Evolutionary conservation across 345 rosid genomes (phyloP).

Genomic region (Turritis glabra): DNA sequence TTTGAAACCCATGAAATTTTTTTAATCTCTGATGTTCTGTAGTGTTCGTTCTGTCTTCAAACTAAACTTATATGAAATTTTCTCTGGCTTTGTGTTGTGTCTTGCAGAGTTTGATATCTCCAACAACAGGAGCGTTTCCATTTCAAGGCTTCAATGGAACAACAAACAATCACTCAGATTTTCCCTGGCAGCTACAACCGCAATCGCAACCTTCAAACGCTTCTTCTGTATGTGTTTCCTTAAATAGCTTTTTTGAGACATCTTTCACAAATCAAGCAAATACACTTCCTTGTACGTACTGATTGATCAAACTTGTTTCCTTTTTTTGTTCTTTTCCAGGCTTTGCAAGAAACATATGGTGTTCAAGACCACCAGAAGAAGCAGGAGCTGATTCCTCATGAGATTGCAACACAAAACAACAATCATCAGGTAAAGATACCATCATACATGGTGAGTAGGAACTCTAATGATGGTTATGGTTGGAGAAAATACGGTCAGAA

Average conservation of each 20-base stretch:
- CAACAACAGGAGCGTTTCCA: conserved; percentile 88
- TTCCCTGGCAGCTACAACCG: conserved; percentile 54
- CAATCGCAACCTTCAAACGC: conserved; percentile 31
- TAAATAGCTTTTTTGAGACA: conserved; percentile 35
- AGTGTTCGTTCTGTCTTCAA: not conserved
- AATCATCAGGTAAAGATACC: conserved; percentile 22
- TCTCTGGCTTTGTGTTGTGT: conserved; percentile 33
- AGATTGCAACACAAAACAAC: conserved; percentile 45
- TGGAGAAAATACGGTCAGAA: conserved; percentile 98
- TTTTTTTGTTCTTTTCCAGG: conserved; percentile 37
- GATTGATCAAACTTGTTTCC: not conserved
- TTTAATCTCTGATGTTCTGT: not conserved
- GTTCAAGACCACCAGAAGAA: conserved; percentile 48
- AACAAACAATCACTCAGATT: conserved; percentile 51
- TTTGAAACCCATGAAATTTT: not conserved
- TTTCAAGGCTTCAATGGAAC: conserved; percentile 55
- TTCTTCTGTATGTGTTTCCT: conserved; percentile 41
- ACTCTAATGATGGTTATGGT: conserved; percentile 87
- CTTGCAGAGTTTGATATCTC: conserved; percentile 79
- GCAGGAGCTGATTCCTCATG: conserved; percentile 49
- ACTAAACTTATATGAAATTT: not conserved
- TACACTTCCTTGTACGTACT: conserved; percentile 1
- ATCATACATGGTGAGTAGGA: conserved; percentile 53
- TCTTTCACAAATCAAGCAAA: conserved; percentile 20
- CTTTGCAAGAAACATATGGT: conserved; percentile 53